phyloP scores from a whole-genome alignment of 768 basidiomycete species.

The Psilocybe tampanensis region DNA sequence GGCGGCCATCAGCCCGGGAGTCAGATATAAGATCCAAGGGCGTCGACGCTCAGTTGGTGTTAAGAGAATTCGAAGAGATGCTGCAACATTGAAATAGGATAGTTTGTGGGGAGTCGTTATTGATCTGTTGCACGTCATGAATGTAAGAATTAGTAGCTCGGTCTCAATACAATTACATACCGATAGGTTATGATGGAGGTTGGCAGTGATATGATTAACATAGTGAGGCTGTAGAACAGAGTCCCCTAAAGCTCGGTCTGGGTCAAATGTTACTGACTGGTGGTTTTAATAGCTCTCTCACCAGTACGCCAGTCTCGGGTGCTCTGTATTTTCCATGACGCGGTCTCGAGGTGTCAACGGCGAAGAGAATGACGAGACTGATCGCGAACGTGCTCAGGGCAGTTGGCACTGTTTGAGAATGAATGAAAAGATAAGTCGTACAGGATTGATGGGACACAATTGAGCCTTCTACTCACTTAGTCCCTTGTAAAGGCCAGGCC shows the following conservation, averaged over 20 bases:
- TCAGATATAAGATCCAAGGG: slow-evolving; percentile 82
- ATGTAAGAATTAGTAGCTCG: not conserved
- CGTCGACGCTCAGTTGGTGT: slow-evolving; percentile 80
- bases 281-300: slow-evolving; percentile 15
- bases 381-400: slow-evolving; percentile 53
- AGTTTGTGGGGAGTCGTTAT: slow-evolving; percentile 84
- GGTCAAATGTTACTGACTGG: not conserved
- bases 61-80: slow-evolving; percentile 68
- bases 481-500: slow-evolving; percentile 80
- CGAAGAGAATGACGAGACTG: slow-evolving; percentile 56
- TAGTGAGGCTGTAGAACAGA: slow-evolving; percentile 61
- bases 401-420: slow-evolving; percentile 39
- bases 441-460: too few relatives aligned
- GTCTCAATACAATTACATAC: slow-evolving; percentile 42
- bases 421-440: too few relatives aligned
- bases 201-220: slow-evolving; percentile 69
- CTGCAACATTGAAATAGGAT: slow-evolving; percentile 57
- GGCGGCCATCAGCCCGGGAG: slow-evolving; percentile 72
- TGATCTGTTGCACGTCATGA: slow-evolving; percentile 45
- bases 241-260: slow-evolving; percentile 44
- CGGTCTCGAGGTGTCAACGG: slow-evolving; percentile 58
- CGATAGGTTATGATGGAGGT: slow-evolving; percentile 76
- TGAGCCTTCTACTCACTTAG: slow-evolving; percentile 60
- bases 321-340: slow-evolving; percentile 68
- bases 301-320: slow-evolving; percentile 59